Base-by-base conservation (phyloP, 495 filamentous ascomycete genomes). In the Talaromyces stipitatus region DNA sequence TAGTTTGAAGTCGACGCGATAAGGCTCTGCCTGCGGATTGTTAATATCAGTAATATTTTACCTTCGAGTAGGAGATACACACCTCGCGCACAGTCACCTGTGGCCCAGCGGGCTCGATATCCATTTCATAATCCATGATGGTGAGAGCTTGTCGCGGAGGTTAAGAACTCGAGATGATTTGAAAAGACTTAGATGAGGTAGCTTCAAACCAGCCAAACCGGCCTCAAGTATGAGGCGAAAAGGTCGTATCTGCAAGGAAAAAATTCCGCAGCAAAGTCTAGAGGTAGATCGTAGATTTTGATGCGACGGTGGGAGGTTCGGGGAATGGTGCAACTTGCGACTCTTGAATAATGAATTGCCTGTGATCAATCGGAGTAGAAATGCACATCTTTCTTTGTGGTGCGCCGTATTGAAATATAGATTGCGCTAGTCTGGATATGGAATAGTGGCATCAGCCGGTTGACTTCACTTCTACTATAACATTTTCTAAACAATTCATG, bases 1-100 rank as follows among this genome's bases (percentile, higher is more conserved):
- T 52, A 96, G 81, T 67, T 89, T 79, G 73, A 95, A 95, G 72
- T 95, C 85, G 63, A 92, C 88, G 63, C 83, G 82, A 59, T 81
- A 74, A 23, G 72, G 70, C 63, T 86, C 84, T 43, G 83, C 87
- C 89, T 92, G 43, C 32, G 20, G 18, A 28, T 56, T 29, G 56
- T 55, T 57, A 61, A 57, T 51, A 38, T 26, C 41, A 2, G 11
- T 33, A 28, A 41, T 41, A 4, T 18, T 4, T 32, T 11, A 24
- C n/a, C n/a, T n/a, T 28, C 14, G 46, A 22, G 7, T 11, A 7
- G 24, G 22, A n/a, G 2, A 24, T 58, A 20, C 22, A n/a, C 75
- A 88, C 86, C 62, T 85, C 83, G 61, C 85, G 84, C 54, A 89
- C 86, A 63, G 86, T 88, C 55, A 89, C 81, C 59, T 82, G 79